Evolutionary conservation across 129 eudicot species (phyloP), one percentile per base, ranked within the genome.

Genomic region (Deinandra increscens): DNA sequence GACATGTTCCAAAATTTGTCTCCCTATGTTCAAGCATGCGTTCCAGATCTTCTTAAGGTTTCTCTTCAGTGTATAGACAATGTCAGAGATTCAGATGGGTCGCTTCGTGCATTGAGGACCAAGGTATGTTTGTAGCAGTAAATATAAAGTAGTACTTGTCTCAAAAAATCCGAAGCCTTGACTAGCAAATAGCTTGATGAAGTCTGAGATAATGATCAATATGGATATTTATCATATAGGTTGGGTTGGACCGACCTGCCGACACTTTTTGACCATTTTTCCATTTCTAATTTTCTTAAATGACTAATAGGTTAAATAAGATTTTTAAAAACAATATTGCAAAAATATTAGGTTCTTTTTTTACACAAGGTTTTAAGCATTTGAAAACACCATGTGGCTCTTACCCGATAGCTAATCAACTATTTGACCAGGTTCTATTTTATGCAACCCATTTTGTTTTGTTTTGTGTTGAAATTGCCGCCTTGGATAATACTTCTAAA

Each of bases 21-120:
- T 15, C 87, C 95, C 31, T 80, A 93, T 68, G 92, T 93, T 26
- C 97, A 93, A 81, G 91, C 97, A 64, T 93, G 98, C 85, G 92
- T 89, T 53, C 98, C 98, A 0, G 95, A 90, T 70, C 95, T 93
- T 75, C 90, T 93, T 44, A 89, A 84, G 77, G 97, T 86, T 53
- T 90, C 98, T 70, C 95, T 93, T 80, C 81, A 79, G 58, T 84
- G 90, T 73, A 77, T 93, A 81, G 98, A 93, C 78, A 89, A 80
- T 66, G 88, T 87, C 61, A 60, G 85, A 11, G 98, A 93, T 71
- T 81, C 92, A 5, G 98, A 93, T 78, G 98, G 98, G 49, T 89
- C 98, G 18, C 97, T 93, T 61, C 97, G 95, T 77, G 90, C 97
- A 63, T 68, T 93, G 81, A 83, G 87, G 67, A 84, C 95, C 45